Evolutionary conservation across 495 filamentous ascomycete genomes (phyloP).

Genomic region (Podospora pseudopauciseta): DNA sequence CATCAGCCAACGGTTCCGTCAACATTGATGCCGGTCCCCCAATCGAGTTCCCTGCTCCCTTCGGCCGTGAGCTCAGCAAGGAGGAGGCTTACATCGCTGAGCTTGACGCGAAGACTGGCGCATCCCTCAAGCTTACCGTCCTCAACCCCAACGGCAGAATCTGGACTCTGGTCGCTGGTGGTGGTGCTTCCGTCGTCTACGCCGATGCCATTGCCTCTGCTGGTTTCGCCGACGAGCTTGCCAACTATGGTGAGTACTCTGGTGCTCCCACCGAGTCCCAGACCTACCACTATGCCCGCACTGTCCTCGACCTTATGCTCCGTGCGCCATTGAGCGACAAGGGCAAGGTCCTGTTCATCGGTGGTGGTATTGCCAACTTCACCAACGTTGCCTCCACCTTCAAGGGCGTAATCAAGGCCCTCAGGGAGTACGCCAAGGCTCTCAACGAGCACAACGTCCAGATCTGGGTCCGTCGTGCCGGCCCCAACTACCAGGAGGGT

Average conservation of each 20-base stretch:
- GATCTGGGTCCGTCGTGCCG: conserved; percentile 99
- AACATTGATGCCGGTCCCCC: conserved; percentile 95
- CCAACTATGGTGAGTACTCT: conserved; percentile 99
- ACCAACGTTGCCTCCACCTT: conserved; percentile 96
- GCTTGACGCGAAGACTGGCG: conserved; percentile 98
- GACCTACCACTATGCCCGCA: conserved; percentile 96
- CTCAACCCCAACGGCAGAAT: conserved; percentile 87
- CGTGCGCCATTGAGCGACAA: conserved; percentile 79
- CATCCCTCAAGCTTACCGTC: conserved; percentile 95
- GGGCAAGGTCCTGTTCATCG: conserved; percentile 98
- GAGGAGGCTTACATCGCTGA: conserved; percentile 99
- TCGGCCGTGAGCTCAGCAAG: conserved; percentile 95
- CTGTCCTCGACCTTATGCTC: conserved; percentile 96
- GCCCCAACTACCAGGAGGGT: conserved; percentile 99
- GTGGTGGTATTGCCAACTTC: conserved; percentile 99
- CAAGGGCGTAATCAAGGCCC: conserved; percentile 98
- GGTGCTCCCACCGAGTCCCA: conserved; percentile 97
- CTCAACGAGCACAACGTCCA: conserved; percentile 96
- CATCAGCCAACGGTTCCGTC: conserved; percentile 65
- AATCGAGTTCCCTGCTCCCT: conserved; percentile 98
- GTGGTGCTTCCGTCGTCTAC: conserved; percentile 98
- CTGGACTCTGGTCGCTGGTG: conserved; percentile 98
- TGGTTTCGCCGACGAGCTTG: conserved; percentile 91
- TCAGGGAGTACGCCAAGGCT: conserved; percentile 81
- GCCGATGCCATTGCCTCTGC: conserved; percentile 97